Base-by-base conservation (phyloP, 768 basidiomycete species). In the Rhodocollybia butyracea region DNA sequence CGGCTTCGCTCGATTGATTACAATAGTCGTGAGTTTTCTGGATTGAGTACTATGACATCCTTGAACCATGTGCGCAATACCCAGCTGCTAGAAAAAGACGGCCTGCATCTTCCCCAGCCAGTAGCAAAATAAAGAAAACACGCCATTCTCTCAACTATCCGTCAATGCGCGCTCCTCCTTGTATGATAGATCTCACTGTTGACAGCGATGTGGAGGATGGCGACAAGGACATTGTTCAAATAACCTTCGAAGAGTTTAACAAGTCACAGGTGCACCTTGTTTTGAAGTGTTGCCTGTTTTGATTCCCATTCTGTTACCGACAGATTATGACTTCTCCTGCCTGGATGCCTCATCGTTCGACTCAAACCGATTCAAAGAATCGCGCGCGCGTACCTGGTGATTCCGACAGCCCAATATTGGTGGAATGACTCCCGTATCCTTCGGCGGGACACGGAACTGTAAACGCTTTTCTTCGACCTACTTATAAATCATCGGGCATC, bases 171-270 rank as follows among this genome's bases (percentile, higher is more conserved):
- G 17, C 15, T 21, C 47, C 10, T 29, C 36, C 30, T 21, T 34
- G 11, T 12, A 42, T 27, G 7, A 54, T 54, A 26, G 53, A 54
- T 26, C 43, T 54, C 3, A 46, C 43, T 6, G 24, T 32, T 24
- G 53, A 43, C 22, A 46, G 19, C 32, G 42, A 54, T 21, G 15
- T 6, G 24, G 51, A 40, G 27, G 51, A 52, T 29, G 21, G 42
- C 39, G 51, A 54, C 15, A 26, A 29, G 27, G 53, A 46, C 8
- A 46, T 54, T n/a, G 43, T 46, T 12, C 39, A 54, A n/a, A 54
- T 54, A 19, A 36, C 53, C 17, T 30, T 21, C 13, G 19, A 41
- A 21, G 51, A 53, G 27, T 41, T 53, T 29, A 10, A 21, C 5
- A 39, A 27, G 13, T 51, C 50, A 40, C 36, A 2, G 19, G 50